Base-by-base conservation (phyloP, 352 stramenopile genomes). In the Phytophthora colocasiae region DNA sequence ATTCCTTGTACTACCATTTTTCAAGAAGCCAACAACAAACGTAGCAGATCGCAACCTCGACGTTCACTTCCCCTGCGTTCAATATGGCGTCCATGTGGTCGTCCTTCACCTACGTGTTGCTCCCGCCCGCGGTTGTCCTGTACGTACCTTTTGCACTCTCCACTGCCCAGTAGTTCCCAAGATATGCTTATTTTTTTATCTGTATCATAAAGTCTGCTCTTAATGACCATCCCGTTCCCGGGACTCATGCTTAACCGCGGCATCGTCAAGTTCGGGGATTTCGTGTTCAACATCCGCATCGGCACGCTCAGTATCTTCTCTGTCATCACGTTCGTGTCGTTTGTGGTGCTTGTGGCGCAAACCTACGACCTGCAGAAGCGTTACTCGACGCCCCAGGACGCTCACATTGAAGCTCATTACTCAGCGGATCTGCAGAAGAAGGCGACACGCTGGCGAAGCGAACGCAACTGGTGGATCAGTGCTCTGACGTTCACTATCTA, bases 381-480 rank as follows among this genome's bases (percentile, higher is more conserved):
- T 22, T 93, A 93, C 62, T 61, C 71, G 2, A 7, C 69, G 3
- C 40, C 67, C 17, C 48, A 67, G 14, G 60, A 75, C 12, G 46
- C 69, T 14, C 57, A 78, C 64, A 58, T 79, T 34, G 77, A 89
- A 57, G 66, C 54, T 4, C 83, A 93, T 62, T 93, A 87, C 67
- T 78, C 80, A 19, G 83, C 83, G 12, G 83, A 93, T 59, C 59
- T 93, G 55, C 83, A 92, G 79, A 89, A 94, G 75, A 92, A 92
- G 50, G 85, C 85, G 19, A 80, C 80, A 39, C 81, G 85, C 44
- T 93, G 85, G 85, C 79, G 85, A 27, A 85, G 76, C 8, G 85
- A 94, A 69, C 69, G 85, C 47, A 94, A 94, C 69, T 94, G 83
- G 83, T 94, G 85, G 85, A 94, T 94, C 71, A 92, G 83, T 52